Conservation (phyloP, 495 filamentous ascomycete genomes). For the Pyrenula massariospora region DNA sequence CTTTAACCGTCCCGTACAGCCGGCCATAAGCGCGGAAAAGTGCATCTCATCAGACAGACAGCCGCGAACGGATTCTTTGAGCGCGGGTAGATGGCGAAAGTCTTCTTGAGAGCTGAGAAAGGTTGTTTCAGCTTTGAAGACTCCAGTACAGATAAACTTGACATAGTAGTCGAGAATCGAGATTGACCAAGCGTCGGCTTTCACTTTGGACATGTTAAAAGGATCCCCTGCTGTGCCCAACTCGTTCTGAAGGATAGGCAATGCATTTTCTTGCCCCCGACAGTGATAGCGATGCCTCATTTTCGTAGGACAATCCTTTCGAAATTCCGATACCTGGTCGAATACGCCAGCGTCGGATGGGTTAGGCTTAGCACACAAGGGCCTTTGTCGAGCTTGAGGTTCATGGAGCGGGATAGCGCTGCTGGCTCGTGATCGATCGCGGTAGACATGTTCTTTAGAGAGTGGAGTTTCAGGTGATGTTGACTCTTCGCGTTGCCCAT, state of each 20-base stretch:
- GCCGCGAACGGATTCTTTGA: background rate
- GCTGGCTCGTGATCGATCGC: too few relatives aligned
- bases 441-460: too few relatives aligned
- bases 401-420: too few relatives aligned
- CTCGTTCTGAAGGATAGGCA: too few relatives aligned
- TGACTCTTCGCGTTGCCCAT: background rate
- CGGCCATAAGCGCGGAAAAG: background rate
- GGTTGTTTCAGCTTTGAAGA: background rate
- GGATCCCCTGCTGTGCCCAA: background rate
- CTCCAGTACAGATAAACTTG: background rate
- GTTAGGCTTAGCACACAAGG: too few relatives aligned
- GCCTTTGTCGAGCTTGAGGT: too few relatives aligned
- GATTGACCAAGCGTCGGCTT: background rate
- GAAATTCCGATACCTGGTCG: too few relatives aligned
- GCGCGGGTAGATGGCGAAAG: background rate
- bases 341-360: too few relatives aligned
- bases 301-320: too few relatives aligned
- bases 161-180: background rate
- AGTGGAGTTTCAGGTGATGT: background rate
- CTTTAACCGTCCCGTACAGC: background rate
- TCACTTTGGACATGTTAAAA: background rate
- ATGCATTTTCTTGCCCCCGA: too few relatives aligned
- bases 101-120: background rate
- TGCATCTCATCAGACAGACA: background rate
- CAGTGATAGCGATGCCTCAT: too few relatives aligned